Evolutionary conservation across 208 protist genomes (phyloP), one percentile per base, ranked within the genome.

Genomic region (Trypanosoma congolense): DNA sequence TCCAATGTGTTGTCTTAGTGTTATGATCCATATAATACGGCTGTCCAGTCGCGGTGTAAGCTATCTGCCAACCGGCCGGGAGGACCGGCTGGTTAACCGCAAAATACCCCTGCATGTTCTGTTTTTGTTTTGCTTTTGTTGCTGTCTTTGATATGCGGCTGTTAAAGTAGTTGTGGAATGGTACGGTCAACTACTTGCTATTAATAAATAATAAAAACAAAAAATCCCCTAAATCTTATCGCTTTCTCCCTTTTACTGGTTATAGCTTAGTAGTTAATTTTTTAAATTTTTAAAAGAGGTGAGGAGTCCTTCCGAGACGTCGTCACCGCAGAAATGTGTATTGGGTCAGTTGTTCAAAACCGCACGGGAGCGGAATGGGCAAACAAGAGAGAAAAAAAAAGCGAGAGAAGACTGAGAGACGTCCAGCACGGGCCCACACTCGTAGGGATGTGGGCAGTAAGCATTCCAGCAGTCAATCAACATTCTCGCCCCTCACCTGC

Each of bases 11-110:
- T 0, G 80, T 92, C 67, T 89, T 86, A 55, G 80, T 87, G 63
- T 89, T 92, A 70, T 92, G 80, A 56, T 92, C 80, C 50, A 92
- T 77, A 66, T 87, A 92, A 65, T 89, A 92, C 12, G 70, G 67
- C 62, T 84, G 77, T 5, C 72, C 80, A 40, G 82, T 77, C 30
- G 70, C 47, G 16, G 84, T 87, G 55, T 87, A 86, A 21, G 80
- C 75, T 41, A 88, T 61, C 55, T 92, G 77, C 84, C 84, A 92
- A 9, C 80, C 80, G 12, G 77, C 77, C 24, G 84, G 84, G 44
- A 92, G 70, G 56, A 75, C 57, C 18, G 75, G 64, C 60, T 56
- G 60, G 52, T 68, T 72, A 12, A 69, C 1, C 22, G 68, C 59
- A 61, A 79, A 83, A 56, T 85, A 89, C 2, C 65, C 57, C 58